Conservation (phyloP, 1,139 yeast genomes). For the Candida freyschussii region DNA sequence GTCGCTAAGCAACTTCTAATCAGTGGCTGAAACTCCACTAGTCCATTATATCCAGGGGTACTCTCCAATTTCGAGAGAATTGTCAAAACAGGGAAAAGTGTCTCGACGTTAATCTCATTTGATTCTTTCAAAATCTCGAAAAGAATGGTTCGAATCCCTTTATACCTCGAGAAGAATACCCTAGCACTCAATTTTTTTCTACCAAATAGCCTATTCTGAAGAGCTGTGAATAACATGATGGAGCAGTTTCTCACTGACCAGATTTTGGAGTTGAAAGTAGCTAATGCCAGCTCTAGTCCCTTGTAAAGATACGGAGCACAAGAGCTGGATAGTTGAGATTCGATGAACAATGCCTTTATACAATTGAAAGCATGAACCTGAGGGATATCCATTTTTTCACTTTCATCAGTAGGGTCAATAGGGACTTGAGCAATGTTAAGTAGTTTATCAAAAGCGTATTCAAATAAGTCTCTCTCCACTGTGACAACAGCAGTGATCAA, state of each 20-base stretch:
- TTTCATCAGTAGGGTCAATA: slow-evolving; percentile 39
- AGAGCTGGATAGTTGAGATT: slow-evolving; percentile 53
- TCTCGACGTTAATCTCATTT: slow-evolving; percentile 40
- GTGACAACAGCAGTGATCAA: slow-evolving; percentile 68
- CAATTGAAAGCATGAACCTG: slow-evolving; percentile 94
- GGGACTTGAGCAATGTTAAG: slow-evolving; percentile 49
- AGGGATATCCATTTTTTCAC: slow-evolving; percentile 66
- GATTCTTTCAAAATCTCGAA: slow-evolving; percentile 39
- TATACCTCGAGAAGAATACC: slow-evolving; percentile 62
- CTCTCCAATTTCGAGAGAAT: slow-evolving; percentile 65
- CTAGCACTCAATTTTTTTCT: slow-evolving; percentile 52
- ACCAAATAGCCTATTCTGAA: slow-evolving; percentile 78
- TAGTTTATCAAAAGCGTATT: slow-evolving; percentile 46
- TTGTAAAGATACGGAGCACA: slow-evolving; percentile 51
- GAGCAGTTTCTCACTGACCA: slow-evolving; percentile 94
- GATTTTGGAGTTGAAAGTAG: slow-evolving; percentile 54
- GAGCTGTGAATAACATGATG: slow-evolving; percentile 83
- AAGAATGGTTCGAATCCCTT: slow-evolving; percentile 46
- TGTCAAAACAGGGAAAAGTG: slow-evolving; percentile 70
- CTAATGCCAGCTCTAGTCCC: slow-evolving; percentile 56
- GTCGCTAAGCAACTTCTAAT: slow-evolving; percentile 45
- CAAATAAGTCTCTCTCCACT: slow-evolving; percentile 45
- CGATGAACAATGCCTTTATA: slow-evolving; percentile 67
- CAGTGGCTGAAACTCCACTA: slow-evolving; percentile 45
- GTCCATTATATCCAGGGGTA: slow-evolving; percentile 46